Percentiles rank a stretch among this genome's conserved stretches.
Evolutionary conservation across 2,329 filamentous ascomycete genomes (phyloP).

Genomic region (Aspergillus pseudonomiae): DNA sequence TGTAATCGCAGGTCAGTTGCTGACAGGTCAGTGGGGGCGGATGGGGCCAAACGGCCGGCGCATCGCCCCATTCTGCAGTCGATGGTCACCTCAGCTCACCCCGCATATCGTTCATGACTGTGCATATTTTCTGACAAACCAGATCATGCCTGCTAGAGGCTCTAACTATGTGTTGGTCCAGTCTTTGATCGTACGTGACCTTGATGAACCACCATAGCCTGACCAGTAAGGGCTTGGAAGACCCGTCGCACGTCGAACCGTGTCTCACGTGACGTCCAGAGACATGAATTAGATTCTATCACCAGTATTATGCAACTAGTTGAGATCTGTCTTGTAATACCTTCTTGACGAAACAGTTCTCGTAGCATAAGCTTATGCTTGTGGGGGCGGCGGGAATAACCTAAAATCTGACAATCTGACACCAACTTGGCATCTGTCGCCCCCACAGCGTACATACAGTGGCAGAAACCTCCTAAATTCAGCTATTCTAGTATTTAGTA

Average conservation of each 20-base stretch:
- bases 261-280: not conserved
- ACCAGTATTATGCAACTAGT: not conserved
- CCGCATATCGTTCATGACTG: not conserved
- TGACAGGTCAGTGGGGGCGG: not conserved
- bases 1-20: not conserved
- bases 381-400: not conserved
- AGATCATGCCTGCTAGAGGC: not conserved
- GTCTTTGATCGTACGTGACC: not conserved
- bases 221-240: not conserved
- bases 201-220: not conserved
- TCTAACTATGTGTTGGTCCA: not conserved
- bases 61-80: not conserved
- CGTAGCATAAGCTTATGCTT: not conserved
- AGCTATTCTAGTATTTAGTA: too few relatives aligned
- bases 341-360: not conserved
- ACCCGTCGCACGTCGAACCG: not conserved
- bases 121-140: not conserved
- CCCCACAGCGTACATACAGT: not conserved
- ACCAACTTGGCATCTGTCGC: not conserved
- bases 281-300: not conserved
- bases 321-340: not conserved
- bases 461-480: too few relatives aligned
- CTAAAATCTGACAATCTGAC: not conserved
- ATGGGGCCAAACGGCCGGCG: not conserved
- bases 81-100: not conserved